phyloP scores from a whole-genome alignment of 805 yeast species.

The Trichomonascus vanleenenianus region DNA sequence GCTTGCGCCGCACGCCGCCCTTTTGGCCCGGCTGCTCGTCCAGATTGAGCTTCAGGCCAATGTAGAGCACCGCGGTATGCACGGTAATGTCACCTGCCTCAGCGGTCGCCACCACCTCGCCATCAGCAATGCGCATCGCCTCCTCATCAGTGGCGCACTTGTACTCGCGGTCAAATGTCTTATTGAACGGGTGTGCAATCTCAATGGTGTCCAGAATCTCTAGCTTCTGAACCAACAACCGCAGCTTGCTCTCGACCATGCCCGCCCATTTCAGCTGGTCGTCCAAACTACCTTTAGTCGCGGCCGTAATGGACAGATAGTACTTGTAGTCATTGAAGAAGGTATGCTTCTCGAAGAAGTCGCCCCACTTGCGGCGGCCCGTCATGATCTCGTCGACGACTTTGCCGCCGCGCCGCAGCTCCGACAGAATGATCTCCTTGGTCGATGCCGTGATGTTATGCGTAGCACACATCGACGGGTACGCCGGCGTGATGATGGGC shows the following conservation, averaged over 20 bases:
- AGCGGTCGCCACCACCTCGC: slow-evolving; percentile 44
- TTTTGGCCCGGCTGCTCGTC: slow-evolving; percentile 36
- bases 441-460: slow-evolving; percentile 91
- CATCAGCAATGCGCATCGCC: slow-evolving; percentile 46
- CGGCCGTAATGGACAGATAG: slow-evolving; percentile 74
- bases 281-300: slow-evolving; percentile 65
- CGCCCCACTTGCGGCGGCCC: slow-evolving; percentile 65
- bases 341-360: slow-evolving; percentile 67
- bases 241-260: slow-evolving; percentile 78
- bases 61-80: slow-evolving; percentile 65
- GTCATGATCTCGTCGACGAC: slow-evolving; percentile 59
- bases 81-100: slow-evolving; percentile 29
- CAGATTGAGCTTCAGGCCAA: slow-evolving; percentile 60
- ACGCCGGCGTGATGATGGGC: slow-evolving; percentile 99
- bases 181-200: slow-evolving; percentile 85
- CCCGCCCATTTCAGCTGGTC: slow-evolving; percentile 91
- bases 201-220: slow-evolving; percentile 70
- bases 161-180: slow-evolving; percentile 56
- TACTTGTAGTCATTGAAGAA: slow-evolving; percentile 81
- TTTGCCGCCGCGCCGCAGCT: slow-evolving; percentile 66
- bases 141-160: slow-evolving; percentile 45
- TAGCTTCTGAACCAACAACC: slow-evolving; percentile 74
- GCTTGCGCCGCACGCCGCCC: slow-evolving; percentile 36
- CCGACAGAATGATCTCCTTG: slow-evolving; percentile 70
- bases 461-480: slow-evolving; percentile 98